phyloP scores from a whole-genome alignment of 495 filamentous ascomycete genomes.

The Xylaria bambusicola region DNA sequence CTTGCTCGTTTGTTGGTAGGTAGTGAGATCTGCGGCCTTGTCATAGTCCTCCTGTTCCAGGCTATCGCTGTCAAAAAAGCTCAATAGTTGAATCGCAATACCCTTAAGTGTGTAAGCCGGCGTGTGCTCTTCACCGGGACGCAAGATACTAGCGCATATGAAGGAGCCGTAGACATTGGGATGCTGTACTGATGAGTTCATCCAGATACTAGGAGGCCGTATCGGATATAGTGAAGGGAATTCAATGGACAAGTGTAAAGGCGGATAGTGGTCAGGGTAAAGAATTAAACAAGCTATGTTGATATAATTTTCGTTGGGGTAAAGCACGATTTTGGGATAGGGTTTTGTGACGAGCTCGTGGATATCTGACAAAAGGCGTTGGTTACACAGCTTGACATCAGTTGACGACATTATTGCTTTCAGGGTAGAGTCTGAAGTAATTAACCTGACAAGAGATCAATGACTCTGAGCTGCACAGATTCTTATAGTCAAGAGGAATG shows the following conservation, averaged over 20 bases:
- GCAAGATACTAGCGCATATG: slow-evolving; percentile 54
- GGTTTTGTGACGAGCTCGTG: slow-evolving; percentile 48
- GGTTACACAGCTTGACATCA: background rate
- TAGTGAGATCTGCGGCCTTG: background rate
- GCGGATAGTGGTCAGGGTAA: slow-evolving; percentile 35
- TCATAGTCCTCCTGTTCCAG: slow-evolving; percentile 41
- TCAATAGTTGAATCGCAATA: slow-evolving; percentile 57
- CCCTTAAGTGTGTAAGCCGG: slow-evolving; percentile 54
- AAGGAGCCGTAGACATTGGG: slow-evolving; percentile 53
- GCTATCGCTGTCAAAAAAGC: slow-evolving; percentile 59
- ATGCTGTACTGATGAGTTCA: slow-evolving; percentile 54
- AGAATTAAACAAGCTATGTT: slow-evolving; percentile 43
- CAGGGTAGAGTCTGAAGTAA: no score
- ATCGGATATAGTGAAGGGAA: slow-evolving; percentile 42
- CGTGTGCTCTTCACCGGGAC: slow-evolving; percentile 43
- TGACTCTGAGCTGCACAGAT: no score
- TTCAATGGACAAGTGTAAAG: slow-evolving; percentile 38
- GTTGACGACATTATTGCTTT: background rate
- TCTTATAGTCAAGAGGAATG: no score
- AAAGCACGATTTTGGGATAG: slow-evolving; percentile 47
- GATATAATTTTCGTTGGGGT: slow-evolving; percentile 38
- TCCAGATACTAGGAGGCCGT: slow-evolving; percentile 42
- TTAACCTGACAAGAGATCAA: no score
- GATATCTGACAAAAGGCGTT: slow-evolving; percentile 45
- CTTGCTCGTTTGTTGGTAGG: background rate